A percentile compares a stretch with the other conserved stretches of the same genome.
These are phyloP conservation scores for Cenchrus purpureus DNA, from an alignment of 176 grass and related monocot species.

Conservation along the genomic window DNA sequence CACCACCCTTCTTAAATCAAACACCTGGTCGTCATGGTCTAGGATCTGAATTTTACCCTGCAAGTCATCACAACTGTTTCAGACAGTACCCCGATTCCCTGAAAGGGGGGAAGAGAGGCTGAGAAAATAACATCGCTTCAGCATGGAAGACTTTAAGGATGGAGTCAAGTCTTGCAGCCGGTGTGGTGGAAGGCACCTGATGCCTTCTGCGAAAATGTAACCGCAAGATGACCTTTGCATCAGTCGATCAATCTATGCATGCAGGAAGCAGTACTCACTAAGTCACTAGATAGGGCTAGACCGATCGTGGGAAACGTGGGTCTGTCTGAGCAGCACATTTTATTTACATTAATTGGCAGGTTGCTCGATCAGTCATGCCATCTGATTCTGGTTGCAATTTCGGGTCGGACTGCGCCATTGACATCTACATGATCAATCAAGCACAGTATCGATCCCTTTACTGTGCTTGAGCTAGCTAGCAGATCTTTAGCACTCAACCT, in stretches of 20 bases:
- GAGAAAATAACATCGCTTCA: too few species aligned
- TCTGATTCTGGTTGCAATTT: constrained; percentile 1
- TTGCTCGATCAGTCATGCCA: background rate
- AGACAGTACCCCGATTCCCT: background rate
- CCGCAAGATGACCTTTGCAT: background rate
- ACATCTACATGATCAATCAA: constrained; percentile 1
- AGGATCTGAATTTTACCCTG: background rate
- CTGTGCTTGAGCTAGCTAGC: background rate
- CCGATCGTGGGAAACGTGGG: constrained; percentile 1
- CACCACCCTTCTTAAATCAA: background rate
- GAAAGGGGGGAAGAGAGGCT: background rate
- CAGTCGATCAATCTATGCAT: background rate
- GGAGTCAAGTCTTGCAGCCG: background rate
- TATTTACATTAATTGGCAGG: background rate
- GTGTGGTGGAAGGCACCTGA: constrained; percentile 24
- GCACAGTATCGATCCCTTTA: constrained; percentile 7
- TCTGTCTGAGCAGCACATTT: background rate
- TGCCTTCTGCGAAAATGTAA: constrained; percentile 8
- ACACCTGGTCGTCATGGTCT: background rate
- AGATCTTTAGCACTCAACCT: background rate
- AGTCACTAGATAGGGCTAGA: background rate
- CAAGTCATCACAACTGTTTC: background rate
- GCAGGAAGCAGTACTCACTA: background rate
- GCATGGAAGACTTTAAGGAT: background rate
- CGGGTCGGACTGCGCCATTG: background rate